phyloP scores from a whole-genome alignment of 2,329 filamentous ascomycete species.

The Coleophoma eucalyptorum region DNA sequence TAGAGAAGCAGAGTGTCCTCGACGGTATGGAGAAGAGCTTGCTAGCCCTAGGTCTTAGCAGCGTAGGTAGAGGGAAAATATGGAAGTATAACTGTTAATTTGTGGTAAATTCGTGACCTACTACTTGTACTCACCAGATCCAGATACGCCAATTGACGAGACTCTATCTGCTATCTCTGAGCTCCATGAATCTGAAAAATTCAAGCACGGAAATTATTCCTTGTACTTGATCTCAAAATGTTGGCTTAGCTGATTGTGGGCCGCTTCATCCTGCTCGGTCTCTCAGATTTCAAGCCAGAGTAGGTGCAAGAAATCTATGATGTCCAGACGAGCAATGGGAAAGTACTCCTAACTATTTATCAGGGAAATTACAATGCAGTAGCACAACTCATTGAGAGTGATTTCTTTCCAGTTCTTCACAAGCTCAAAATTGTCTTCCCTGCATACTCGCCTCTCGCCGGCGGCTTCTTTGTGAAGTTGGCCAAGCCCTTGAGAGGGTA shows the following conservation, averaged over 20 bases:
- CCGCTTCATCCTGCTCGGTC: constrained; percentile 19
- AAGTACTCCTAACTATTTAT: constrained; percentile 27
- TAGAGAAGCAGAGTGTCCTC: constrained; percentile 18
- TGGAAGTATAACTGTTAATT: neutral
- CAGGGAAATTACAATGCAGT: constrained; percentile 29
- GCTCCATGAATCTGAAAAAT: constrained; percentile 26
- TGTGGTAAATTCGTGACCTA: constrained; percentile 24
- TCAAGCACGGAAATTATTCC: constrained; percentile 25
- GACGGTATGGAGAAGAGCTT: constrained; percentile 19
- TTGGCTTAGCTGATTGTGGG: too few relatives aligned
- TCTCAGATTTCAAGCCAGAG: constrained; percentile 27
- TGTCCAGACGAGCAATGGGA: constrained; percentile 22
- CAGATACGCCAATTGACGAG: constrained; percentile 25
- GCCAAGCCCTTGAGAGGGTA: constrained; percentile 4
- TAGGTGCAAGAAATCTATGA: constrained; percentile 26
- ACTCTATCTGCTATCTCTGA: constrained; percentile 27
- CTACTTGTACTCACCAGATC: constrained; percentile 31
- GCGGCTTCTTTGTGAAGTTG: constrained; percentile 51
- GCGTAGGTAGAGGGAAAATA: constrained; percentile 8
- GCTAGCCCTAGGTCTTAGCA: constrained; percentile 15
- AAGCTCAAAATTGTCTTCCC: constrained; percentile 42
- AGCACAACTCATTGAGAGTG: constrained; percentile 51
- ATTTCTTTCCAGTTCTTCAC: constrained; percentile 53
- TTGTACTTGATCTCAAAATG: constrained; percentile 50
- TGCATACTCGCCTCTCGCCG: constrained; percentile 60